Evolutionary conservation across 192 early-diverging fungal genomes (phyloP), one percentile per base, ranked within the genome.

Genomic region (Coemansia sp.): DNA sequence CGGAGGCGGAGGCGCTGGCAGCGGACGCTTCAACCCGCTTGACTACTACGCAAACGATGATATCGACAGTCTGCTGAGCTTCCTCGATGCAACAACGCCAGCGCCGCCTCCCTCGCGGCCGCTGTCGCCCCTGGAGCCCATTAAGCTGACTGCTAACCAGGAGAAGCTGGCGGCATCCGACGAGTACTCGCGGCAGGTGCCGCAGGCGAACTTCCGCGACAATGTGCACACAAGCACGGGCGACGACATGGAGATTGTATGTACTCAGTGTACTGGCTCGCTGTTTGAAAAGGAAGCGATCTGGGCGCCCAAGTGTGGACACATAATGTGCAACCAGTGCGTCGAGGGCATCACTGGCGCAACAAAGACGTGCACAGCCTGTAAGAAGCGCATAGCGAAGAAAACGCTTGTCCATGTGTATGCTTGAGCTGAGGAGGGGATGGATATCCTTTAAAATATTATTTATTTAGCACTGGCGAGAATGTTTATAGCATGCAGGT

Each of bases 261-360:
- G 79, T 30, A 53, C 65, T 10, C 61, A 64, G 23, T 82, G 79
- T 59, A 31, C 52, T 0, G 43, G 37, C 6, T 42, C 71, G 37
- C 58, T 82, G 37, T 71, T 48, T 23, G 80, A 73, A 39, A 64
- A 66, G 34, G 67, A 73, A 31, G 67, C 75, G 15, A 53, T 68
- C 49, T 82, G 80, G 80, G 80, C 80, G 1, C 65, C 80, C 12
- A 12, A 64, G 26, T 82, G 80, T 28, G 80, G 80, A 51, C 80
- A 82, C 42, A 52, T 77, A 28, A 29, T 82, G 20, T 82, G 80
- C 67, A 77, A 64, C 42, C 13, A 48, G 23, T 82, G 80, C 49
- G 67, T 73, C 55, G 75, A 61, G 4, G 61, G 23, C 43, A 57
- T 77, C 28, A 29, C 66, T 6, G 40, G 58, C 34, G 65, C 67